Base-by-base conservation (phyloP, 2,329 filamentous ascomycete genomes). In the Colletotrichum godetiae region DNA sequence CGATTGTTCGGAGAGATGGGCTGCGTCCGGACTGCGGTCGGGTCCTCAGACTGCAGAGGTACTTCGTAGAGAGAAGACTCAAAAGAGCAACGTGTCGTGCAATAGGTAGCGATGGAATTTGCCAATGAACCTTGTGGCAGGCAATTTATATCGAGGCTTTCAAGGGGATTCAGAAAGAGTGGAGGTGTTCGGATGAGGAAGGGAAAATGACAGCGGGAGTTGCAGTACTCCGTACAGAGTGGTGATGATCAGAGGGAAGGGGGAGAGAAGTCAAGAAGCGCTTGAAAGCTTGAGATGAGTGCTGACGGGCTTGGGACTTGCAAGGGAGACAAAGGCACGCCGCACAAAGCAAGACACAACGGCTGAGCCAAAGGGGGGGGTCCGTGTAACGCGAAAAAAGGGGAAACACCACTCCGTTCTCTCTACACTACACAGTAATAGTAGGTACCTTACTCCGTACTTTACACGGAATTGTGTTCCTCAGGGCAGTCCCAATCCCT, bases 111-210 rank as follows among this genome's bases (percentile, higher is more conserved):
- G n/a, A 35, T 13, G 33, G 27, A 27, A 56, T 56, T 24, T 29
- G 24, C 27, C 27, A 27, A 56, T 56, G 24, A 24, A 27, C 22
- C 27, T 56, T 53, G 46, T 29, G 37, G 31, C 42, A 13, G n/a
- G 24, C 46, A 37, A 55, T 24, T 29, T 64, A 15, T 8, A 22
- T 55, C 37, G 37, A 42, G 42, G 42, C 42, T 49, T 56, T 42
- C 24, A 2, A 2, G 22, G 33, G 29, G n/a, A 15, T 22, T 13
- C n/a, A 42, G n/a, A n/a, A 19, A 52, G 22, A 56, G 15, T 31
- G 24, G n/a, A 59, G 37, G 60, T 66, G 37, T 70, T 66, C 53
- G 42, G 61, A 67, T 46, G 61, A 42, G 12, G 31, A 59, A 35
- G 29, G 12, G 29, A 33, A n/a, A 19, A 22, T 10, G 19, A 35